Conservation (phyloP, 306 rosid species). For the Boehmeria nivea region DNA sequence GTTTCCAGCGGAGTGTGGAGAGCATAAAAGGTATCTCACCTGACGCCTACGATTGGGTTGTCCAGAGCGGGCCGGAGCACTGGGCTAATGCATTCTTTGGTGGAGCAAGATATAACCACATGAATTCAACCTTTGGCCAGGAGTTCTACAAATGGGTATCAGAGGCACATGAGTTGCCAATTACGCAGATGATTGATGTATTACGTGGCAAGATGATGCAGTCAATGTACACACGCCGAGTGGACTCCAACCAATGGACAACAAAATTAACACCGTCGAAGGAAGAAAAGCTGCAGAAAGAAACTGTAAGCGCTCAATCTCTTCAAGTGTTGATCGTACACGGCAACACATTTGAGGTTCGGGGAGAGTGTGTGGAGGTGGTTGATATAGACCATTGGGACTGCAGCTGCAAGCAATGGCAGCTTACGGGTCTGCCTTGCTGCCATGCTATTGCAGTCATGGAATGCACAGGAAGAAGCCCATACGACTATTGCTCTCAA, state of each 20-base stretch:
- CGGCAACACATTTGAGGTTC: slow-evolving; percentile 67
- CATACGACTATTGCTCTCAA: slow-evolving; percentile 78
- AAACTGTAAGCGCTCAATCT: slow-evolving; percentile 44
- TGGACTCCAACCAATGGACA: slow-evolving; percentile 64
- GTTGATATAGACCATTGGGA: slow-evolving; percentile 81
- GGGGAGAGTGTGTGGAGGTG: slow-evolving; percentile 66
- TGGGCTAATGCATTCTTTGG: slow-evolving; percentile 83
- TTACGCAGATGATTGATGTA: slow-evolving; percentile 87
- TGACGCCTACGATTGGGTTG: slow-evolving; percentile 84
- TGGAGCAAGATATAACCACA: slow-evolving; percentile 78
- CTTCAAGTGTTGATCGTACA: slow-evolving; percentile 59
- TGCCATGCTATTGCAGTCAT: slow-evolving; percentile 85
- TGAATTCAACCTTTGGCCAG: slow-evolving; percentile 75
- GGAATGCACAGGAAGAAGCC: slow-evolving; percentile 53
- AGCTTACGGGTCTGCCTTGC: slow-evolving; percentile 81
- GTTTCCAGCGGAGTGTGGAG: slow-evolving; percentile 56
- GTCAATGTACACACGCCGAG: slow-evolving; percentile 52
- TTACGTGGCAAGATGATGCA: slow-evolving; percentile 88
- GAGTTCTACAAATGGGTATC: slow-evolving; percentile 85
- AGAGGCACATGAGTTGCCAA: slow-evolving; percentile 91
- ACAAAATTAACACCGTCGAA: slow-evolving; percentile 79
- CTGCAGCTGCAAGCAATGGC: slow-evolving; percentile 94
- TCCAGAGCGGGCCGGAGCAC: slow-evolving; percentile 73
- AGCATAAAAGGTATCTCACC: slow-evolving; percentile 85
- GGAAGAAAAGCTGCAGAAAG: slow-evolving; percentile 66